Evolutionary conservation across 192 early-diverging fungal species (phyloP).

Genomic region (Gaertneriomyces sp.): DNA sequence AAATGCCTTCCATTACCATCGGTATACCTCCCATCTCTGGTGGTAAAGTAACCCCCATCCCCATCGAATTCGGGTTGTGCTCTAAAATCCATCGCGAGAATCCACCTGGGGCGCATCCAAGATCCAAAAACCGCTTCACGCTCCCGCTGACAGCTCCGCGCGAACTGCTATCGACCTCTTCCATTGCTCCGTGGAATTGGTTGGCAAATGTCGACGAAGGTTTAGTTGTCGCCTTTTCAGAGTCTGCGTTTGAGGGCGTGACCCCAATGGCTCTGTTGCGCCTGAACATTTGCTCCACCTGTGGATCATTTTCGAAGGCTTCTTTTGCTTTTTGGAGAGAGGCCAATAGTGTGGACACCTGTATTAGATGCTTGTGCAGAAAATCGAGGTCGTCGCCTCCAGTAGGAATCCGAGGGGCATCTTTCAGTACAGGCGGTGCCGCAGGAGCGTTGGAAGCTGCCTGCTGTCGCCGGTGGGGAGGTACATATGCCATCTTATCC

Average conservation of each 20-base stretch:
- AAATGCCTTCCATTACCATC: conserved; percentile 26
- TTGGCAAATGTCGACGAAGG: conserved; percentile 16
- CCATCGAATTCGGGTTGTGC: conserved; percentile 12
- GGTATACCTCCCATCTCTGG: conserved; percentile 25
- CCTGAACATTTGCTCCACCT: conserved; percentile 25
- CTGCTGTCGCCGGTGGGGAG: neutral
- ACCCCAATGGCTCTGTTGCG: conserved; percentile 13
- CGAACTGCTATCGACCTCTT: conserved; percentile 10
- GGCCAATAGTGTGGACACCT: conserved; percentile 3
- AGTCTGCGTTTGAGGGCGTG: neutral
- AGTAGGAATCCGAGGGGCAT: too few species aligned
- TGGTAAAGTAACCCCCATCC: conserved; percentile 25
- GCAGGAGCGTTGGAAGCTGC: neutral
- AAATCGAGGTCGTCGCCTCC: conserved; percentile 7
- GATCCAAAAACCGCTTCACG: conserved; percentile 18
- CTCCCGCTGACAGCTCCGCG: conserved; percentile 11
- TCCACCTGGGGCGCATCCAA: conserved; percentile 25
- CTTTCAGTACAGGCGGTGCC: too few species aligned
- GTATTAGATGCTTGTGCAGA: conserved; percentile 16
- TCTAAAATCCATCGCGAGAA: conserved; percentile 22
- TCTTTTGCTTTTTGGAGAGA: conserved; percentile 11
- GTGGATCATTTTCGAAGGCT: conserved; percentile 20
- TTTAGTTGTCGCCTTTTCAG: neutral
- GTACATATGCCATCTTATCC: conserved; percentile 4
- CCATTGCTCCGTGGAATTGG: conserved; percentile 27